phyloP scores from a whole-genome alignment of 148 eudicot species.

The Dianthus caryophyllus region DNA sequence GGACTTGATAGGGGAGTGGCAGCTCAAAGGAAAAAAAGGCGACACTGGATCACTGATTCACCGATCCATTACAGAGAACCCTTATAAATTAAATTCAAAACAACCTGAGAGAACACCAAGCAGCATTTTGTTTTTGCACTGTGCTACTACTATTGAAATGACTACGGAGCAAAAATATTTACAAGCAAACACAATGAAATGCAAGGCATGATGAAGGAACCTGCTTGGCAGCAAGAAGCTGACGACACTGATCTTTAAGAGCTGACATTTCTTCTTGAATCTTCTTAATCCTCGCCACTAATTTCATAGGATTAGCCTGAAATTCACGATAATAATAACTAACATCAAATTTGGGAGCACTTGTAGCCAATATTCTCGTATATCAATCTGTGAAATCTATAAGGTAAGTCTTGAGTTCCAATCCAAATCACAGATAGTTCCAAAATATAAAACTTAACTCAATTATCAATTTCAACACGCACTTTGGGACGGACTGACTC shows the following conservation, averaged over 20 bases:
- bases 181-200: not conserved
- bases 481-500: no score
- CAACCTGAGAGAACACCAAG: not conserved
- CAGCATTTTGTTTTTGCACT: not conserved
- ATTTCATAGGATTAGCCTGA: constrained; percentile 88
- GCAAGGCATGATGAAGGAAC: constrained; percentile 22
- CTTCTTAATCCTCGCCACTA: constrained; percentile 71
- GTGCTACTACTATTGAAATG: not conserved
- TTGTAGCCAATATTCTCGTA: not conserved
- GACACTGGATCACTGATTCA: no score
- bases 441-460: not conserved
- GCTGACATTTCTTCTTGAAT: constrained; percentile 65
- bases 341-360: not conserved
- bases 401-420: not conserved
- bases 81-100: not conserved
- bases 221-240: constrained; percentile 90
- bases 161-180: not conserved
- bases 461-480: not conserved
- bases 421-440: not conserved
- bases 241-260: constrained; percentile 77
- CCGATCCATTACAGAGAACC: not conserved
- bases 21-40: no score
- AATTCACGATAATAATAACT: constrained; percentile 2
- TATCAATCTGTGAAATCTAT: not conserved
- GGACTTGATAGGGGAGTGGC: not conserved